phyloP scores from a whole-genome alignment of 1,284 basidiomycete genomes.

The Trametes pubescens region DNA sequence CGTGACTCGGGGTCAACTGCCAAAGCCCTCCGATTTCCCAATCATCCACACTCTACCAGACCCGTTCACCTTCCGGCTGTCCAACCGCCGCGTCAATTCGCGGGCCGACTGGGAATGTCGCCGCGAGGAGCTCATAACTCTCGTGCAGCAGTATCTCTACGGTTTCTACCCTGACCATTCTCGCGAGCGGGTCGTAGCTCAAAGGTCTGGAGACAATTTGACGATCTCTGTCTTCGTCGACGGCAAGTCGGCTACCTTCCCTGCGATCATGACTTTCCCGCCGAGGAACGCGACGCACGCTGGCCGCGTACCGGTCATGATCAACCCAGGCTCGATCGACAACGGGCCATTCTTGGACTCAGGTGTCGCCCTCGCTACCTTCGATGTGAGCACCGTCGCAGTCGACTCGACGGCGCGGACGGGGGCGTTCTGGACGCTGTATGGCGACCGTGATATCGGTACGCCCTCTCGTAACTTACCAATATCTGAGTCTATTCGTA shows the following conservation, averaged over 20 bases:
- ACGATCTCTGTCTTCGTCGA: constrained; percentile 18
- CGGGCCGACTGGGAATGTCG: constrained; percentile 28
- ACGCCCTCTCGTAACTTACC: neutral
- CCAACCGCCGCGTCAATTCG: constrained; percentile 20
- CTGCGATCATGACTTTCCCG: constrained; percentile 24
- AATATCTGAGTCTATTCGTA: too few relatives aligned
- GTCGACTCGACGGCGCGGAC: constrained; percentile 23
- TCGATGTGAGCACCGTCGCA: constrained; percentile 24
- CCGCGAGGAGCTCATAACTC: constrained; percentile 24
- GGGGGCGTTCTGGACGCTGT: constrained; percentile 27
- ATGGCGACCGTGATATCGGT: constrained; percentile 27
- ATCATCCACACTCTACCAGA: constrained; percentile 28
- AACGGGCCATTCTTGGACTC: constrained; percentile 24
- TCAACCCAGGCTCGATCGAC: constrained; percentile 24
- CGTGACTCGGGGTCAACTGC: constrained; percentile 1
- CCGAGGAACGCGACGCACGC: neutral
- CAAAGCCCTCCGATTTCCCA: constrained; percentile 27
- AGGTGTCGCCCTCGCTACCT: constrained; percentile 24
- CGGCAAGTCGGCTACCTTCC: constrained; percentile 15
- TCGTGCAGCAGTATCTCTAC: constrained; percentile 29
- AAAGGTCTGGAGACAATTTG: constrained; percentile 15
- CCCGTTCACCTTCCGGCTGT: constrained; percentile 28
- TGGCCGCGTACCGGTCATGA: constrained; percentile 20
- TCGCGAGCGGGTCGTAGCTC: constrained; percentile 21
- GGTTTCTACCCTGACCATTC: constrained; percentile 27